Evolutionary conservation across 2,329 filamentous ascomycete species (phyloP), one percentile per base, ranked within the genome.

Genomic region (Cladophialophora bantiana): DNA sequence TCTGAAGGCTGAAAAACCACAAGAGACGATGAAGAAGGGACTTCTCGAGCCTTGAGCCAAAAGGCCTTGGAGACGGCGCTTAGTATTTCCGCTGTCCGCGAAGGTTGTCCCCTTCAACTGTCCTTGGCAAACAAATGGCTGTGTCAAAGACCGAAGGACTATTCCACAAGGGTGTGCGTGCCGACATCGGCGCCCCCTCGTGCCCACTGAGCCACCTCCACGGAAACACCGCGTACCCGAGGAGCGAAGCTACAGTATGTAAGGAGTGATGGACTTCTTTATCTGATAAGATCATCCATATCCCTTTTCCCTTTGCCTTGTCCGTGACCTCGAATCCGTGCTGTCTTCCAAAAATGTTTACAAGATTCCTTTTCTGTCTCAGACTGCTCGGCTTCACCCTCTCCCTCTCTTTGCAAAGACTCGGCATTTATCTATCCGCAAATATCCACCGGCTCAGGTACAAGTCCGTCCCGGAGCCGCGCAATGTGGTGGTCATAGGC

Each of bases 401-500:
- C 4, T 64, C 68, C 6, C 31, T 66, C n/a, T 32, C 50, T 9
- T 45, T 35, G 5, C n/a, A 66, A 10, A 36, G 45, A 36, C 32
- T 68, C 7, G 15, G 15, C 31, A 40, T 45, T 18, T 45, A 54
- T 31, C 18, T 68, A 7, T 53, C 48, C 10, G 55, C 62, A 32
- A 48, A 61, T 6, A 64, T 72, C 53, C 70, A 72, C 58, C 68
- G 58, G 12, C 50, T 64, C 13, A 68, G 65, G 34, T 73, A 72
- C 64, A 45, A 58, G 34, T 9, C 45, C 15, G 58, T 62, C 3
- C 35, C 60, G 20, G 35, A 68, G 13, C 68, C 70, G 38, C 67
- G 71, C 53, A 73, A 71, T 54, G 64, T 73, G 7, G 70, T 72
- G 18, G 64, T 68, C 7, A 73, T 89, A 32, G 86, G 86, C 38